phyloP scores from a whole-genome alignment of 192 early-diverging fungal species.

The Podila minutissima region DNA sequence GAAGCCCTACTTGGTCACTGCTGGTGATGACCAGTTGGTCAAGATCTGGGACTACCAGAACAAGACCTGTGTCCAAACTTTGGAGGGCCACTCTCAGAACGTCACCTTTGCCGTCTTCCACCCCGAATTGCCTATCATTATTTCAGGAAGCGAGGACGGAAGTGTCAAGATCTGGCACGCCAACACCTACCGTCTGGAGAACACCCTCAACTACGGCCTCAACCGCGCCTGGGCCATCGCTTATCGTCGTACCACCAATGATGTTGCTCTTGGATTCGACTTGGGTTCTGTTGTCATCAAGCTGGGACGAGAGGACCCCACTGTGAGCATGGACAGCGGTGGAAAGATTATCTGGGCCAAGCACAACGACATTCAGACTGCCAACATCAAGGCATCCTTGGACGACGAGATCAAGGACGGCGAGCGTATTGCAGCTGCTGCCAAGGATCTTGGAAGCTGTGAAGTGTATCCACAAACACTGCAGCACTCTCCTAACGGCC shows the following conservation, averaged over 20 bases:
- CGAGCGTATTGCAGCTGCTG: slow-evolving; percentile 82
- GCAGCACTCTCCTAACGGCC: slow-evolving; percentile 97
- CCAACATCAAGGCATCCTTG: slow-evolving; percentile 87
- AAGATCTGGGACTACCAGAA: slow-evolving; percentile 99
- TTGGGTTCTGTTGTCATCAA: slow-evolving; percentile 96
- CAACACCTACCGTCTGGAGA: slow-evolving; percentile 96
- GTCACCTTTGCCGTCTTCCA: slow-evolving; percentile 92
- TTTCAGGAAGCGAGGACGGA: slow-evolving; percentile 96
- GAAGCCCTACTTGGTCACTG: slow-evolving; percentile 96
- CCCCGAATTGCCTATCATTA: slow-evolving; percentile 95
- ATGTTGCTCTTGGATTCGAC: slow-evolving; percentile 96
- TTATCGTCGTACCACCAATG: slow-evolving; percentile 86
- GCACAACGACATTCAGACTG: slow-evolving; percentile 95
- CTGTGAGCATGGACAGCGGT: slow-evolving; percentile 94
- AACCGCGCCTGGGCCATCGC: slow-evolving; percentile 97
- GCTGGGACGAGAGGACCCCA: slow-evolving; percentile 95
- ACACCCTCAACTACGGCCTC: slow-evolving; percentile 97
- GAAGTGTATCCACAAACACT: slow-evolving; percentile 97
- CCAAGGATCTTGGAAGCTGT: slow-evolving; percentile 97
- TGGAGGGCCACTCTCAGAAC: slow-evolving; percentile 97
- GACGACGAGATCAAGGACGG: slow-evolving; percentile 93
- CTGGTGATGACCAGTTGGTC: slow-evolving; percentile 93
- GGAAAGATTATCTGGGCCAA: slow-evolving; percentile 99
- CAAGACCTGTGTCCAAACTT: slow-evolving; percentile 98
- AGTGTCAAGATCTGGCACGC: slow-evolving; percentile 96